These are phyloP conservation scores for Trypanosoma cruzi DNA, from an alignment of 208 protist genomes.

Conservation along the genomic window DNA sequence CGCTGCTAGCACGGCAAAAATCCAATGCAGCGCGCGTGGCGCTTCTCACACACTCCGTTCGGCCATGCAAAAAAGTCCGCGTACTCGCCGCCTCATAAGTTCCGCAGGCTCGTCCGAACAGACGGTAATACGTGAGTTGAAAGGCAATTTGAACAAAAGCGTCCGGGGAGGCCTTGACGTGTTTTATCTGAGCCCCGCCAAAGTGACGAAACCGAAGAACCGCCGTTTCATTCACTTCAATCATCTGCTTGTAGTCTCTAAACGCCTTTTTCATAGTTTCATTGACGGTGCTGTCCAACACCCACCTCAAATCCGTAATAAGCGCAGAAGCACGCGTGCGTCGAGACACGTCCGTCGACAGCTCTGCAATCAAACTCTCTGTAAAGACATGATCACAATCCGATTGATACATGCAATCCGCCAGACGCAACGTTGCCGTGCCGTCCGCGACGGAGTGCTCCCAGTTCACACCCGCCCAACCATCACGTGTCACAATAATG, in stretches of 20 bases:
- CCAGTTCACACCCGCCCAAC: slow-evolving; percentile 42
- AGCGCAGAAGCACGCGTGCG: neutral
- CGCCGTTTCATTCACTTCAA: slow-evolving; percentile 40
- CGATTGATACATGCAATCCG: slow-evolving; percentile 41
- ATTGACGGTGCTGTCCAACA: slow-evolving; percentile 24
- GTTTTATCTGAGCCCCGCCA: slow-evolving; percentile 35
- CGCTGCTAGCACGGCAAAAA: slow-evolving; percentile 27
- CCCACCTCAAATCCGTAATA: slow-evolving; percentile 27
- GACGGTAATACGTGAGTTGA: slow-evolving; percentile 41
- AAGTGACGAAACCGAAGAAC: slow-evolving; percentile 40
- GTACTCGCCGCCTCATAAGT: slow-evolving; percentile 57
- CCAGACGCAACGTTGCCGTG: slow-evolving; percentile 34
- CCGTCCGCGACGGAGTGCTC: slow-evolving; percentile 50
- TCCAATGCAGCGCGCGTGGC: slow-evolving; percentile 22
- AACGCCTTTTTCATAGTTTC: slow-evolving; percentile 27
- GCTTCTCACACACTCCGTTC: slow-evolving; percentile 44
- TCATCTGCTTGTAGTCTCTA: slow-evolving; percentile 26
- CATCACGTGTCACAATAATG: slow-evolving; percentile 43
- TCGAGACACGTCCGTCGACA: neutral
- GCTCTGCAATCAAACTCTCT: neutral
- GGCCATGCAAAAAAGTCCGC: slow-evolving; percentile 44
- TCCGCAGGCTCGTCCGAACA: slow-evolving; percentile 35
- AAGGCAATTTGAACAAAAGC: slow-evolving; percentile 53
- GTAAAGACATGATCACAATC: slow-evolving; percentile 19
- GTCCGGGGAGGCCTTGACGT: slow-evolving; percentile 37